phyloP scores from a whole-genome alignment of 495 filamentous ascomycete species.

The Aspergillus baeticus region DNA sequence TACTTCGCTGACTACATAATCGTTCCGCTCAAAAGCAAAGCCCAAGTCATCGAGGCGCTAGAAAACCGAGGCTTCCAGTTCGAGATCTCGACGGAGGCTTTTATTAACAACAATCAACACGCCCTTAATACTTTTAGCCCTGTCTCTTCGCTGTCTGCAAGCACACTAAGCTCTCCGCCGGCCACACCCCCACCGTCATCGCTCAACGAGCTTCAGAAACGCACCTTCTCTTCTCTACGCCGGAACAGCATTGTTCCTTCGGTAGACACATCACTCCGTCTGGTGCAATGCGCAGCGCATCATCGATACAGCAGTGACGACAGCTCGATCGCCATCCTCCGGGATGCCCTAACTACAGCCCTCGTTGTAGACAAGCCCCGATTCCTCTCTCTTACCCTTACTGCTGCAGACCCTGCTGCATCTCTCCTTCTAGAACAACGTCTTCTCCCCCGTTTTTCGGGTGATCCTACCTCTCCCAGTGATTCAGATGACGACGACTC shows the following conservation, averaged over 20 bases:
- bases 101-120: conserved; percentile 52
- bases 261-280: conserved; percentile 63
- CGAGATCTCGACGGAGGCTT: conserved; percentile 66
- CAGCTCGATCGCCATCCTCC: conserved; percentile 46
- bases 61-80: conserved; percentile 82
- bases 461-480: conserved; percentile 50
- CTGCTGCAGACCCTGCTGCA: conserved; percentile 74
- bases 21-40: conserved; percentile 71
- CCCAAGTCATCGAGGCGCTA: conserved; percentile 71
- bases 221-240: conserved; percentile 76
- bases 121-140: conserved; percentile 27
- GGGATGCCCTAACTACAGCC: conserved; percentile 40
- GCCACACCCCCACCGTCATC: conserved; percentile 75
- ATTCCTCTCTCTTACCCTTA: conserved; percentile 85
- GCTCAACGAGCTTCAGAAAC: conserved; percentile 72
- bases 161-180: conserved; percentile 47
- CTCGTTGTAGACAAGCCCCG: conserved; percentile 67
- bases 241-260: conserved; percentile 70
- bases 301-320: conserved; percentile 45
- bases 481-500: conserved; percentile 40
- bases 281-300: conserved; percentile 82
- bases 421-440: conserved; percentile 77
- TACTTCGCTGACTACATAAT: conserved; percentile 98
- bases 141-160: conserved; percentile 26
- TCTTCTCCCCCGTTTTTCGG: conserved; percentile 55